These are phyloP conservation scores for Akanthomyces dipterigenus DNA, from an alignment of 2,329 filamentous ascomycete genomes.

Conservation along the genomic window DNA sequence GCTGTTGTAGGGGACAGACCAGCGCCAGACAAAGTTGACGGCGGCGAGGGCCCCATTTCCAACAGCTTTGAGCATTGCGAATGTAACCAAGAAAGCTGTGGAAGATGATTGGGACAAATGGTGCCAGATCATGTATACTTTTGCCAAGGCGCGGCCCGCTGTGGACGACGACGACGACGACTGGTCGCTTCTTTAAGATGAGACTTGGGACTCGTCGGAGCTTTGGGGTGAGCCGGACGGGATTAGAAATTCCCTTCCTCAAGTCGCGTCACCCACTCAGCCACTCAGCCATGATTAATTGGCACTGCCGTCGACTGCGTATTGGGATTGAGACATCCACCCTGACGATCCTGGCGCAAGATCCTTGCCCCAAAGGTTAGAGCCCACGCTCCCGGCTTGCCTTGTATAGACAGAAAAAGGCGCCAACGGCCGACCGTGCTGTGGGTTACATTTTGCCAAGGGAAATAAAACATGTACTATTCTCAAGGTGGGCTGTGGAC, in stretches of 20 bases:
- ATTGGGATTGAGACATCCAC: constrained; percentile 1
- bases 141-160: constrained; percentile 2
- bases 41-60: background rate
- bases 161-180: background rate
- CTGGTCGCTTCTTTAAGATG: background rate
- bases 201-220: background rate
- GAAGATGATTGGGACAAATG: background rate
- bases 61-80: background rate
- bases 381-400: background rate
- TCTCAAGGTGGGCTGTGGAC: background rate
- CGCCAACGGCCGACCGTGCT: background rate
- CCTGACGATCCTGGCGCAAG: background rate
- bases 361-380: background rate
- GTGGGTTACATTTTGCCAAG: background rate
- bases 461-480: background rate
- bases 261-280: background rate
- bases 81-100: background rate
- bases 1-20: constrained; percentile 16
- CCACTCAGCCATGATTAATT: background rate
- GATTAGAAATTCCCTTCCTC: background rate
- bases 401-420: background rate
- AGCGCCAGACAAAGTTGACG: constrained; percentile 15
- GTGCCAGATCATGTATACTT: background rate
- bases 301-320: background rate
- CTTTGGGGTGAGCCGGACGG: background rate